These are phyloP conservation scores for Candida sonorensis DNA, from an alignment of 805 yeast species.

Conservation along the genomic window DNA sequence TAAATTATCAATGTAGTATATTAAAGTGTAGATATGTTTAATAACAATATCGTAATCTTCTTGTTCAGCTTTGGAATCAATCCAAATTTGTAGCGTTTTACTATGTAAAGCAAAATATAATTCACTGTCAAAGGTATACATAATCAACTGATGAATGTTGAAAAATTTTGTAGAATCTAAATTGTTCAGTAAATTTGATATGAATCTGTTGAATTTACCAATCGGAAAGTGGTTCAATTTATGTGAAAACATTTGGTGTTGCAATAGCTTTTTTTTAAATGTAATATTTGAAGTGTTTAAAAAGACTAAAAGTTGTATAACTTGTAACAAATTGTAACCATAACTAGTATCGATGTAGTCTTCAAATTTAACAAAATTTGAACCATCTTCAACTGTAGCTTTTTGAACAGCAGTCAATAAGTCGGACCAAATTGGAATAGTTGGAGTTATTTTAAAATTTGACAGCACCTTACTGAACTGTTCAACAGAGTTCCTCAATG, in stretches of 20 bases:
- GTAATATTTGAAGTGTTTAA: conserved; percentile 50
- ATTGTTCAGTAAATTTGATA: conserved; percentile 22
- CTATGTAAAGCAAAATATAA: conserved; percentile 52
- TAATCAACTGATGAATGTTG: conserved; percentile 28
- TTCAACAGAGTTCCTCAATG: too few relatives aligned
- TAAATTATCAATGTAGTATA: conserved; percentile 20
- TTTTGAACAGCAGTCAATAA: conserved; percentile 33
- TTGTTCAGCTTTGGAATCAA: conserved; percentile 45
- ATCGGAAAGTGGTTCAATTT: conserved; percentile 46
- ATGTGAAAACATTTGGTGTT: conserved; percentile 57
- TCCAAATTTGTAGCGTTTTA: conserved; percentile 58
- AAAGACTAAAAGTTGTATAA: conserved; percentile 49
- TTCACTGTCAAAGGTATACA: conserved; percentile 42
- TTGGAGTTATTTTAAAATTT: too few relatives aligned
- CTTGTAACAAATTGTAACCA: conserved; percentile 41
- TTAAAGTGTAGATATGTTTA: conserved; percentile 35
- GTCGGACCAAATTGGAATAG: conserved; percentile 30
- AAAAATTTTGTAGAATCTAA: conserved; percentile 25
- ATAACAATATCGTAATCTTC: conserved; percentile 48
- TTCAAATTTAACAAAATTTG: conserved; percentile 38
- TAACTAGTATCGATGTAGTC: conserved; percentile 34
- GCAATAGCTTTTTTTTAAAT: conserved; percentile 55
- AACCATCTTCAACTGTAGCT: conserved; percentile 35
- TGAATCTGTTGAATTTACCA: conserved; percentile 28
- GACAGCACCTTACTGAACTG: too few relatives aligned